Evolutionary conservation across 225 moss, liverwort and hornwort species (phyloP), one percentile per base, ranked within the genome.

Genomic region (Straminergon stramineum): DNA sequence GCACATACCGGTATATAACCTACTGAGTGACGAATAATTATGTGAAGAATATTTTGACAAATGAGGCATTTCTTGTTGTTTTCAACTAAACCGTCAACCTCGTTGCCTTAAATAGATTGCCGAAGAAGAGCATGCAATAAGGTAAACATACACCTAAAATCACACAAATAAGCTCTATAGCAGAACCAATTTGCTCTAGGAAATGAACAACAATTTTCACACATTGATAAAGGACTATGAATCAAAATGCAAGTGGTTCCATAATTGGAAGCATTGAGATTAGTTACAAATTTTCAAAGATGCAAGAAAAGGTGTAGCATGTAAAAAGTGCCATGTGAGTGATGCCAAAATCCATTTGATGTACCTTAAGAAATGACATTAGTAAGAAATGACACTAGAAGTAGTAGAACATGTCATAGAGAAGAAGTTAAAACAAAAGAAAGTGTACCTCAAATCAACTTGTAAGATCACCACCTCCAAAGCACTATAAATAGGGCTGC

Each of bases 101-200:
- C 4, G 18, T 86, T 21, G 76, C 39, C 27, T 60, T 48, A 2
- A 65, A 31, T 18, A 71, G 7, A 52, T 45, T 75, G 21, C 13
- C 7, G 7, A 74, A 34, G 31, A 51, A 82, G 58, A 61, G 55
- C 53, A 55, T 22, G 22, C 77, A 7, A 12, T 7, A 20, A 75
- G 32, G 12, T 21, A 22, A 21, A 37, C n/a, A n/a, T 13, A 68
- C 7, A 21, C 22, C 12, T n/a, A 68, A 68, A 37, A 12, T 37
- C 2, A 6, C 37, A 37, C 1, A 3, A 68, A 37, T 22, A 68
- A 21, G 6, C 4, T 21, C 1, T 12, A 2, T 5, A 0, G 6
- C 3, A 68, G 12, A 68, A 12, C 6, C 1, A 3, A 37, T 68
- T 21, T 37, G 21, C 6, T 68, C 0, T 20, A 67, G 1, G 5